Conservation (phyloP, 495 filamentous ascomycete genomes). For the Melanomma pulvis-pyrius region DNA sequence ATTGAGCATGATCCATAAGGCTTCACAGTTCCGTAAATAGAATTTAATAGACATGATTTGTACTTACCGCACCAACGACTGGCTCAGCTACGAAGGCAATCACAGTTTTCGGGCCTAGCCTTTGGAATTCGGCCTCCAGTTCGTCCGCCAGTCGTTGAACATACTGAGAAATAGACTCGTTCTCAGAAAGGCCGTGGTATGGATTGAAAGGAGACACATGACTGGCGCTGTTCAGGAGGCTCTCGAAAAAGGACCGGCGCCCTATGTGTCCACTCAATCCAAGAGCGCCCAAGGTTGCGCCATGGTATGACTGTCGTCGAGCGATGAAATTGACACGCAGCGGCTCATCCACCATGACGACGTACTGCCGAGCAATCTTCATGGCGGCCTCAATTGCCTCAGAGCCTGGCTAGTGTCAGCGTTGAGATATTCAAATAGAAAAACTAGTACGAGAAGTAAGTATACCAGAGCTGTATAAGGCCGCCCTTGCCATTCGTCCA, state of each 20-base stretch:
- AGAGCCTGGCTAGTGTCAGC: conserved; percentile 8
- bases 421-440: neutral
- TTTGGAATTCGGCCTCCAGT: conserved; percentile 73
- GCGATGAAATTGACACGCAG: conserved; percentile 45
- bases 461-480: conserved; percentile 62
- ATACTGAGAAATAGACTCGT: conserved; percentile 49
- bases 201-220: conserved; percentile 71
- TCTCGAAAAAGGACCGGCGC: conserved; percentile 45
- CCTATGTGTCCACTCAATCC: conserved; percentile 35
- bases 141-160: conserved; percentile 64
- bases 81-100: conserved; percentile 79
- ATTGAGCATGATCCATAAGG: neutral
- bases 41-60: neutral
- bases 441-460: neutral
- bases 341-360: conserved; percentile 57
- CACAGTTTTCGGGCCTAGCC: conserved; percentile 70
- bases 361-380: conserved; percentile 67
- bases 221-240: conserved; percentile 58
- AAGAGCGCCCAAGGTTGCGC: conserved; percentile 39
- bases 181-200: conserved; percentile 53
- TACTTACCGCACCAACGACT: conserved; percentile 57
- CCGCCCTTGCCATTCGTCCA: conserved; percentile 46
- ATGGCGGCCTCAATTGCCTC: conserved; percentile 50
- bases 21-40: neutral
- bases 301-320: conserved; percentile 41